phyloP scores from a whole-genome alignment of 257 asterid genomes.

The Gynochthodes officinalis region DNA sequence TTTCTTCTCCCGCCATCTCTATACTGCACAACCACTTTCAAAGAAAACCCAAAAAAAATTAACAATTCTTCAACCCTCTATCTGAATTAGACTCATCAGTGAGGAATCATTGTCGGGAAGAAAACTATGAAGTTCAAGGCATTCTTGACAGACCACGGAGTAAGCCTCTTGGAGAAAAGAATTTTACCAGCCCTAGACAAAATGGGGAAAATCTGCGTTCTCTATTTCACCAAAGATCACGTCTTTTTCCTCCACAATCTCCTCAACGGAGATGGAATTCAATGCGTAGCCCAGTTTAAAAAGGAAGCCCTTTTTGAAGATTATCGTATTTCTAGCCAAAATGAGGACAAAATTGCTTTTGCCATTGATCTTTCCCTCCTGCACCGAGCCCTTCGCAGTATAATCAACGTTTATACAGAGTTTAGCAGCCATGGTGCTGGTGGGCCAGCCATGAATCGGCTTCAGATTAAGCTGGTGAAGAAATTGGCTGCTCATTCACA shows the following conservation, averaged over 20 bases:
- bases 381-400: conserved; percentile 90
- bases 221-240: conserved; percentile 70
- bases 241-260: conserved; percentile 92
- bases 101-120: background rate
- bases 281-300: conserved; percentile 79
- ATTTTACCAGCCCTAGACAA: conserved; percentile 83
- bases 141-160: conserved; percentile 67
- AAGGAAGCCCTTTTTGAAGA: conserved; percentile 65
- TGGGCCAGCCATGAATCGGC: conserved; percentile 29
- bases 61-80: background rate
- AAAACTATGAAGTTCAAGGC: conserved; percentile 77
- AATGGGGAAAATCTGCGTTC: conserved; percentile 71
- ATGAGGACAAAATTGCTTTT: conserved; percentile 70
- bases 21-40: background rate
- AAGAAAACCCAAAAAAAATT: conserved; percentile 6
- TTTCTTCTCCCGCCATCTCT: conserved; percentile 28
- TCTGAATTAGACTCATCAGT: background rate
- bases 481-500: conserved; percentile 68
- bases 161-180: conserved; percentile 73
- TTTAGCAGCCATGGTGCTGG: conserved; percentile 19
- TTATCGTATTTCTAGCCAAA: conserved; percentile 67
- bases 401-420: conserved; percentile 58
- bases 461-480: conserved; percentile 77
- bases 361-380: conserved; percentile 81
- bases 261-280: conserved; percentile 77